Percentiles rank a stretch among this genome's conserved stretches.
Evolutionary conservation across 352 stramenopile species (phyloP).

Genomic region (Plasmopara muralis): DNA sequence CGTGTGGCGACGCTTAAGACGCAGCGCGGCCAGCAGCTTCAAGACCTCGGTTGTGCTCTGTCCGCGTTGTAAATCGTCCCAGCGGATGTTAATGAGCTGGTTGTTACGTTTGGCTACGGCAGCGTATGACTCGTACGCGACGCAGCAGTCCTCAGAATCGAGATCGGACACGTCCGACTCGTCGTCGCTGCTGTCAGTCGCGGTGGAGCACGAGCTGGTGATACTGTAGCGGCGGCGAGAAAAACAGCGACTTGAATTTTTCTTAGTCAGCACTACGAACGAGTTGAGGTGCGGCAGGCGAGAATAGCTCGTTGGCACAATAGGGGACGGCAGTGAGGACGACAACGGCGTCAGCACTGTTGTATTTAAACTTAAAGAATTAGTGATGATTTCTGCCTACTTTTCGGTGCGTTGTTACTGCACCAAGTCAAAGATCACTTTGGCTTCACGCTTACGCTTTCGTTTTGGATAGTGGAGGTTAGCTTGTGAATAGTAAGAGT

Average conservation of each 20-base stretch:
- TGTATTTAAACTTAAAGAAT: conserved; percentile 12
- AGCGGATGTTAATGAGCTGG: conserved; percentile 39
- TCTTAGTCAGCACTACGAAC: conserved; percentile 35
- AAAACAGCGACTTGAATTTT: conserved; percentile 20
- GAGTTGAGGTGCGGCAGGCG: conserved; percentile 25
- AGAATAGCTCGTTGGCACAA: conserved; percentile 2
- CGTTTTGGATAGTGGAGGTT: conserved; percentile 8
- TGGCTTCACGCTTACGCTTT: conserved; percentile 1
- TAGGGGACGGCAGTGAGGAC: conserved; percentile 27
- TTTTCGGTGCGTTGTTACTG: conserved; percentile 5
- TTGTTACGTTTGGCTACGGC: conserved; percentile 48
- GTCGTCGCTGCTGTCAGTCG: conserved; percentile 36
- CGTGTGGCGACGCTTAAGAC: conserved; percentile 16
- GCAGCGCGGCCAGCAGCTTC: conserved; percentile 13
- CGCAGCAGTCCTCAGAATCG: conserved; percentile 33
- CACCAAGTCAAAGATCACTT: neutral
- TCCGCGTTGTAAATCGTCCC: conserved; percentile 59
- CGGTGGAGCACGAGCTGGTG: conserved; percentile 28
- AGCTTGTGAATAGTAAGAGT: too few relatives aligned
- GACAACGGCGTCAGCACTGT: conserved; percentile 18
- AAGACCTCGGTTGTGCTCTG: conserved; percentile 10
- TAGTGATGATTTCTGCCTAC: conserved; percentile 1
- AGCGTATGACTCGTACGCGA: conserved; percentile 73
- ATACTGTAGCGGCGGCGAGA: conserved; percentile 28
- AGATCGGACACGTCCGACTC: conserved; percentile 23